A percentile compares a stretch with the other conserved stretches of the same genome.
phyloP scores from a whole-genome alignment of 495 filamentous ascomycete genomes.

The Pseudoneurospora amorphoporcata region DNA sequence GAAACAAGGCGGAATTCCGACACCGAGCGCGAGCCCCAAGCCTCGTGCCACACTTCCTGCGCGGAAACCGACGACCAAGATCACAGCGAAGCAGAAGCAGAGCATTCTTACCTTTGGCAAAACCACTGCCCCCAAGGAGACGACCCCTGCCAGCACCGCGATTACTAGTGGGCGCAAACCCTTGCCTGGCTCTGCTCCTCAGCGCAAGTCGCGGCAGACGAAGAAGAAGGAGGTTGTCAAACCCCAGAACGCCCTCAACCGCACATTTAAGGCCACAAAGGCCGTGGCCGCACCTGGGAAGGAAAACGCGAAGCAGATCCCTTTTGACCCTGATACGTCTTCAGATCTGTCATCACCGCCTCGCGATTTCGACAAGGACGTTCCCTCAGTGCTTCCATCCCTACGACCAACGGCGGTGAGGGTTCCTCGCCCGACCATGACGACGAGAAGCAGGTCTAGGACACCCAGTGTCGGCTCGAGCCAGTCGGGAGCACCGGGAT shows the following conservation, averaged over 20 bases:
- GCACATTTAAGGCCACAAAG: slow-evolving; percentile 36
- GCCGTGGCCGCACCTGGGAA: slow-evolving; percentile 2
- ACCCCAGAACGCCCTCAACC: slow-evolving; percentile 25
- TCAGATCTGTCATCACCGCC: slow-evolving; percentile 16
- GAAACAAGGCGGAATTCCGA: slow-evolving; percentile 43
- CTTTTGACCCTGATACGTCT: slow-evolving; percentile 4
- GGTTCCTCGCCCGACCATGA: not conserved
- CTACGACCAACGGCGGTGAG: slow-evolving; percentile 11
- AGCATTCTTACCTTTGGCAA: slow-evolving; percentile 25
- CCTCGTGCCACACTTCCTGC: slow-evolving; percentile 37
- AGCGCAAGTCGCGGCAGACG: slow-evolving; percentile 25
- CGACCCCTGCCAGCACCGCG: slow-evolving; percentile 1
- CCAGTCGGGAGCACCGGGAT: not conserved
- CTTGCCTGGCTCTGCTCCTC: slow-evolving; percentile 4
- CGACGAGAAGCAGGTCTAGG: not conserved
- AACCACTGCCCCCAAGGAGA: slow-evolving; percentile 4
- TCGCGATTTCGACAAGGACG: slow-evolving; percentile 5
- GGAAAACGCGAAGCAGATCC: slow-evolving; percentile 10
- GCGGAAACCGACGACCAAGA: slow-evolving; percentile 17
- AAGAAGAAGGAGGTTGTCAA: slow-evolving; percentile 27
- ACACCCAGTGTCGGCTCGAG: slow-evolving; percentile 1
- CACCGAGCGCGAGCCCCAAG: slow-evolving; percentile 49
- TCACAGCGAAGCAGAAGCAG: slow-evolving; percentile 32
- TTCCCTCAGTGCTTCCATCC: slow-evolving; percentile 9
- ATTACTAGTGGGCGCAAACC: slow-evolving; percentile 12